These are phyloP conservation scores for Striga asiatica DNA, from an alignment of 257 asterid genomes.

Conservation along the genomic window DNA sequence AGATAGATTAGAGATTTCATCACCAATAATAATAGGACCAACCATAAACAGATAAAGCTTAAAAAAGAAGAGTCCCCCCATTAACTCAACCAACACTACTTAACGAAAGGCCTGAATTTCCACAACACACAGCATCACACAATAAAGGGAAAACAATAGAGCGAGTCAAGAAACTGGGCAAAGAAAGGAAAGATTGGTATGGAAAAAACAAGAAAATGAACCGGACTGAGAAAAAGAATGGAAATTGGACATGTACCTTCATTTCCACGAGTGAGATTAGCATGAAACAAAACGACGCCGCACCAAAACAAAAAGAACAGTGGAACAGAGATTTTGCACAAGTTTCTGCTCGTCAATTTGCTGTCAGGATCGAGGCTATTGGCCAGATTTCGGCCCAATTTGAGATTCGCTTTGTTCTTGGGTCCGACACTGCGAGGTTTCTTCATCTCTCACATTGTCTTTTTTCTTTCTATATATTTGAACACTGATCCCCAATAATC, in stretches of 20 bases:
- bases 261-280: conserved; percentile 48
- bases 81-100: no score
- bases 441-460: conserved; percentile 42
- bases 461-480: no score
- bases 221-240: conserved; percentile 1
- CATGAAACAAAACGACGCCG: conserved; percentile 33
- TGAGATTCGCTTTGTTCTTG: conserved; percentile 16
- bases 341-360: conserved; percentile 23
- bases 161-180: neutral
- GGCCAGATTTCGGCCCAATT: conserved; percentile 19
- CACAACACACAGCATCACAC: no score
- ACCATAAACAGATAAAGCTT: neutral
- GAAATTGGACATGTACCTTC: conserved; percentile 36
- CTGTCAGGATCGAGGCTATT: conserved; percentile 6
- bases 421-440: conserved; percentile 22
- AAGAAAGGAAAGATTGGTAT: neutral
- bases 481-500: no score
- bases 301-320: conserved; percentile 55
- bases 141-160: neutral
- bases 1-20: neutral
- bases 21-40: neutral
- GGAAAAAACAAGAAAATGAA: neutral
- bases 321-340: conserved; percentile 34
- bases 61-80: neutral
- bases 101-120: no score